Evolutionary conservation across 2,329 filamentous ascomycete genomes (phyloP), one percentile per base, ranked within the genome.

Genomic region (Sclerotinia glacialis): DNA sequence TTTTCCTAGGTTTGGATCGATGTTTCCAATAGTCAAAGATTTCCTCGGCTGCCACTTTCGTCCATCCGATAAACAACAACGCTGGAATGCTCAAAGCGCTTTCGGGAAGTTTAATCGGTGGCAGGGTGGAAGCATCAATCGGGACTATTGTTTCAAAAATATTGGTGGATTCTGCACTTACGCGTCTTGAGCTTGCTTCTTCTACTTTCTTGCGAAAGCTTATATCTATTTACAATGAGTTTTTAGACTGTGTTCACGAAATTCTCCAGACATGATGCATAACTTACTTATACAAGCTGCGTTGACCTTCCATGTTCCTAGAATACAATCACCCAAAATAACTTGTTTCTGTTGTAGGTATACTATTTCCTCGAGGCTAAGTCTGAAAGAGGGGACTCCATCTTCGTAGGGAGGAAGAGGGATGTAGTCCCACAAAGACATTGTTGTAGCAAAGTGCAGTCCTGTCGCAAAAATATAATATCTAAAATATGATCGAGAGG

Each of bases 341-440:
- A 60, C 18, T 8, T 49, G 14, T n/a, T 49, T 31, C 14, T 37
- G 14, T 0, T 9, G 34, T 6, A 60, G 5, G 21, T 49, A 60
- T 2, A 7, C 14, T 11, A 37, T 31, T 49, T 60, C 58, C n/a
- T 49, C 28, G 31, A 11, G 5, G 2, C 2, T 16, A 21, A 60
- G 58, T 5, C 14, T 26, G 21, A 18, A 60, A 26, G 28, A 12
- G 18, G 28, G 14, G 11, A 23, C n/a, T 5, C 58, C 58, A 4
- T 60, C 31, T 7, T 23, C 28, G 26, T 49, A 47, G 0, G 44
- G 44, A 49, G 46, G 58, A 12, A 37, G 14, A 60, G 46, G 46
- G 34, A 18, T n/a, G 14, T 60, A 60, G 16, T 49, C n/a, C 44
- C 44, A 60, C 44, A 49, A 14, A 26, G 58, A 60, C 58, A 60